Conservation (phyloP, 164 flowering plant species). For the Paratinospora sagittata region DNA sequence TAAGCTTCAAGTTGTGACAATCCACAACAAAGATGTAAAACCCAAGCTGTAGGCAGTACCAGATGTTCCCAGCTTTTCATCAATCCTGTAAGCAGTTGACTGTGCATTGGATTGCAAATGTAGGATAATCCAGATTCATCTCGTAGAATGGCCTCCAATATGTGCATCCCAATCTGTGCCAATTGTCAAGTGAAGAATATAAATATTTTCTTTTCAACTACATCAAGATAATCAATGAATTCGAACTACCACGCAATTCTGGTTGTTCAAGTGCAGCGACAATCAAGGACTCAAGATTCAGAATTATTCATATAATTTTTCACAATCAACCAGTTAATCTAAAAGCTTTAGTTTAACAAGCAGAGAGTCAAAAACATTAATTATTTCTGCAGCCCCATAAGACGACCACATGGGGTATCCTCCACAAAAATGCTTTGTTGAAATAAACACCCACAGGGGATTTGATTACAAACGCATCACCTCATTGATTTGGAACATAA, state of each 20-base stretch:
- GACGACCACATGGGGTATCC: not conserved
- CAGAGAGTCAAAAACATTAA: not conserved
- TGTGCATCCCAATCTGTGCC: conserved; percentile 33
- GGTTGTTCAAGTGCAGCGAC: not conserved
- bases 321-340: not conserved
- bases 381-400: not conserved
- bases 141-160: conserved; percentile 38
- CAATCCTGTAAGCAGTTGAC: conserved; percentile 18
- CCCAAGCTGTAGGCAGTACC: conserved; percentile 16
- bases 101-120: conserved; percentile 15
- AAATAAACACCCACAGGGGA: not conserved
- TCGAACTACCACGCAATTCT: not conserved
- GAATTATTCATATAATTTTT: not conserved
- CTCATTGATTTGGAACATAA: not conserved
- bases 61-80: conserved; percentile 27
- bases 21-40: not conserved
- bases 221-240: not conserved
- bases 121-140: conserved; percentile 22
- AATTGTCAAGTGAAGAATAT: not conserved
- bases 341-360: not conserved
- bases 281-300: not conserved
- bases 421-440: not conserved
- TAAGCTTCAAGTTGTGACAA: not conserved
- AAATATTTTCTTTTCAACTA: not conserved
- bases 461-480: not conserved